These are phyloP conservation scores for Exophiala phaeomuriformis DNA, from an alignment of 2,329 filamentous ascomycete genomes.

Conservation along the genomic window DNA sequence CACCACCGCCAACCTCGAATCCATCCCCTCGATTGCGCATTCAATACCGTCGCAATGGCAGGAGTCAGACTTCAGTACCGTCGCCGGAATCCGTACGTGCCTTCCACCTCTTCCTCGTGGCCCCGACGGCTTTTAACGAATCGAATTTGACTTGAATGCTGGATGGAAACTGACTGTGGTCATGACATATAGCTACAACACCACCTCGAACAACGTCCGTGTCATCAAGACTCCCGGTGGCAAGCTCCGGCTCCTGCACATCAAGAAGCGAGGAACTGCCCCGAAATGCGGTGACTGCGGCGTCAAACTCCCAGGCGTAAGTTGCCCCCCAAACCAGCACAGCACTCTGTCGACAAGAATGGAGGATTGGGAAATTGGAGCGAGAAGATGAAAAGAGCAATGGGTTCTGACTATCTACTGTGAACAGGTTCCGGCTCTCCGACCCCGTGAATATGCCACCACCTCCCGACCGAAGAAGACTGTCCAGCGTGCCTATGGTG, in stretches of 20 bases:
- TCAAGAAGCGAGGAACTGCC: constrained; percentile 98
- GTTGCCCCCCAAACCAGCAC: constrained; percentile 39
- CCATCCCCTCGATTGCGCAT: constrained; percentile 6
- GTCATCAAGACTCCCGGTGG: constrained; percentile 95
- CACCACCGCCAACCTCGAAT: not conserved
- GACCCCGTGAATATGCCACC: constrained; percentile 93
- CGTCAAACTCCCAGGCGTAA: constrained; percentile 94
- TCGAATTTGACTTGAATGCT: too few species aligned
- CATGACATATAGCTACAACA: constrained; percentile 73
- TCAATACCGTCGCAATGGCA: constrained; percentile 27
- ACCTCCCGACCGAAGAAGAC: constrained; percentile 99
- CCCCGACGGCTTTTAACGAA: too few species aligned
- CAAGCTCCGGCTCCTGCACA: constrained; percentile 91
- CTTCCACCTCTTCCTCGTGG: not conserved
- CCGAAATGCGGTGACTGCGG: constrained; percentile 99
- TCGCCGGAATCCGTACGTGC: constrained; percentile 70
- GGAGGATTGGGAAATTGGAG: not conserved
- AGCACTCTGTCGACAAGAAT: not conserved
- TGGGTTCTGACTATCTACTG: constrained; percentile 5
- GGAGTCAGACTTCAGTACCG: constrained; percentile 46
- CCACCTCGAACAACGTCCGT: constrained; percentile 91
- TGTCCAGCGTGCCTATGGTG: constrained; percentile 96
- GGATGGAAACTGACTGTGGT: not conserved
- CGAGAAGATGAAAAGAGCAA: not conserved
- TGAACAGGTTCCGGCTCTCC: constrained; percentile 80